These are phyloP conservation scores for Elaphomyces granulatus DNA, from an alignment of 495 filamentous ascomycete genomes.

Conservation along the genomic window DNA sequence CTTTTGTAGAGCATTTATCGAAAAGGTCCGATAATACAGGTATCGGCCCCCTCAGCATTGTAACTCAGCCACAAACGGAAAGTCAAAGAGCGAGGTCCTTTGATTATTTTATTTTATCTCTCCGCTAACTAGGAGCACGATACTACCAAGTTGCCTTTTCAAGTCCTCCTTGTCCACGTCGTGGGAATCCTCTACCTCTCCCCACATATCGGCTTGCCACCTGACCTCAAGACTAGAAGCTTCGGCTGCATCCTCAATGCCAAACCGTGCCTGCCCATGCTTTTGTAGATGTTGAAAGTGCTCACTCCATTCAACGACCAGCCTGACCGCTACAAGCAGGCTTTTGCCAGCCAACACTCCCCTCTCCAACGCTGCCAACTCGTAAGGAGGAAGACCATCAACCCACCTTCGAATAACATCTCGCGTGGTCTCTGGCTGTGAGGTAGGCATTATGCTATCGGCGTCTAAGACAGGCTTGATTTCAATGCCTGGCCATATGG, in stretches of 20 bases:
- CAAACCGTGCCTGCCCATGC: conserved; percentile 24
- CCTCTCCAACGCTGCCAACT: conserved; percentile 76
- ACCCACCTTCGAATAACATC: conserved; percentile 72
- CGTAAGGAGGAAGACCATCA: conserved; percentile 50
- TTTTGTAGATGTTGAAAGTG: conserved; percentile 37
- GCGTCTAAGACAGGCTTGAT: conserved; percentile 63
- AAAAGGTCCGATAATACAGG: no score
- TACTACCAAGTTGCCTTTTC: conserved; percentile 74
- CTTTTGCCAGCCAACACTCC: conserved; percentile 76
- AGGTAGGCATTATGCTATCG: conserved; percentile 52
- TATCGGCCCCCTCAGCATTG: no score
- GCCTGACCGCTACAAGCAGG: conserved; percentile 55
- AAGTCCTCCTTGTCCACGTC: conserved; percentile 93
- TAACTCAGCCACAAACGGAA: no score
- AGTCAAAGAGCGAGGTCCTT: no score
- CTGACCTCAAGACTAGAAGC: conserved; percentile 71
- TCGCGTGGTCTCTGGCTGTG: conserved; percentile 55
- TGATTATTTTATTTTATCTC: conserved; percentile 24
- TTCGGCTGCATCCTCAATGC: conserved; percentile 51
- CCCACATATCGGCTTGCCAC: conserved; percentile 87
- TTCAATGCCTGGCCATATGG: conserved; percentile 75
- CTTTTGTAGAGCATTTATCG: no score
- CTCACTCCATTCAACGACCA: conserved; percentile 82
- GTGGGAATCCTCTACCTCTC: conserved; percentile 95
- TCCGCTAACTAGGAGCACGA: conserved; percentile 62